Evolutionary conservation across 2,329 filamentous ascomycete genomes (phyloP).

Genomic region (Seiridium unicorne): DNA sequence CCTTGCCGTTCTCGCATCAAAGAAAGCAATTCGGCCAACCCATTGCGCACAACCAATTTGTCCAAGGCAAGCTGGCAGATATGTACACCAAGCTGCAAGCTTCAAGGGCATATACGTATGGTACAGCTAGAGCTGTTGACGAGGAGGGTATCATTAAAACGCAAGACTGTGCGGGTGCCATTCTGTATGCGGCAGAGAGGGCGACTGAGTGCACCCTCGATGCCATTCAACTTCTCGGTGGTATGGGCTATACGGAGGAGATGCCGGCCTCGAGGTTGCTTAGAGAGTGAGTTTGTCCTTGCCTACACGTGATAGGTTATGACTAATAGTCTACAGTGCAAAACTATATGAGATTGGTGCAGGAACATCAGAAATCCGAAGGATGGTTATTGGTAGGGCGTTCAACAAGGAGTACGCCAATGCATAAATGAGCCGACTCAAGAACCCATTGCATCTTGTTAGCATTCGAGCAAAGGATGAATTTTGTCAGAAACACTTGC

Average conservation of each 20-base stretch:
- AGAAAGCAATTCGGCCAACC: slow-evolving; percentile 85
- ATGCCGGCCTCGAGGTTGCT: slow-evolving; percentile 85
- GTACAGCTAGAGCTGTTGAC: slow-evolving; percentile 77
- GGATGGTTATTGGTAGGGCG: slow-evolving; percentile 89
- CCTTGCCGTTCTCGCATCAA: slow-evolving; percentile 84
- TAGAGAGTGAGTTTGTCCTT: slow-evolving; percentile 53
- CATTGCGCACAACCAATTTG: slow-evolving; percentile 87
- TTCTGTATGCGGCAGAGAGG: slow-evolving; percentile 87
- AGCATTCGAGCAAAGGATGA: neutral
- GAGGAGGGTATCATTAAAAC: slow-evolving; percentile 72
- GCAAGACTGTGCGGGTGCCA: slow-evolving; percentile 91
- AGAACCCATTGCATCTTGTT: neutral
- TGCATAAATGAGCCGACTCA: neutral
- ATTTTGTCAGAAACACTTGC: too few relatives aligned
- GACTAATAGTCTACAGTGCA: slow-evolving; percentile 45
- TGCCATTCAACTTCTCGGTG: slow-evolving; percentile 88
- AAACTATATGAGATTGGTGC: slow-evolving; percentile 95
- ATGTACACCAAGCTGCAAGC: slow-evolving; percentile 96
- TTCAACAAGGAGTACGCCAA: slow-evolving; percentile 81
- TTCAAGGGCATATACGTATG: slow-evolving; percentile 82
- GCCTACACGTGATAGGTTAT: slow-evolving; percentile 3
- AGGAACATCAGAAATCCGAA: slow-evolving; percentile 88
- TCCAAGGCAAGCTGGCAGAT: slow-evolving; percentile 90
- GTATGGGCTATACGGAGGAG: slow-evolving; percentile 95
- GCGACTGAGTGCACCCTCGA: slow-evolving; percentile 86